Evolutionary conservation across 164 flowering plant species (phyloP).

Genomic region (Amborella trichopoda): DNA sequence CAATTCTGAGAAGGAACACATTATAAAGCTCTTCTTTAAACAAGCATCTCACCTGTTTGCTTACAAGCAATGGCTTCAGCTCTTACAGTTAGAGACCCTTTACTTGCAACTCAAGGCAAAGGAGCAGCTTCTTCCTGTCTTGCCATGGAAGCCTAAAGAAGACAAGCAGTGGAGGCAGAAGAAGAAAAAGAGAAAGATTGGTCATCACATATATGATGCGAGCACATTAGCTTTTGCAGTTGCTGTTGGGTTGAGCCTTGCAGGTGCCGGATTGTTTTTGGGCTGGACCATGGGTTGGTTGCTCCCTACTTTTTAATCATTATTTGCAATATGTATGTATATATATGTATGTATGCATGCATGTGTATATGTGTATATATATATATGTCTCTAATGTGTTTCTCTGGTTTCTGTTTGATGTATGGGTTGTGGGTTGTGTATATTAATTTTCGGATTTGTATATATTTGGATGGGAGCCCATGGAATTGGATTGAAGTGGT

Average conservation of each 20-base stretch:
- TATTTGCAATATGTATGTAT: no score
- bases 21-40: constrained; percentile 62
- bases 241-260: constrained; percentile 52
- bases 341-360: no score
- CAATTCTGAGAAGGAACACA: constrained; percentile 63
- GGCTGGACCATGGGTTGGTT: constrained; percentile 80
- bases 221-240: constrained; percentile 29
- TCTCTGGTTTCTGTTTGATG: no score
- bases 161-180: constrained; percentile 2
- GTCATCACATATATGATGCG: constrained; percentile 6
- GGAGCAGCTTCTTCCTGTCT: constrained; percentile 19
- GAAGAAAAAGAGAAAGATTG: constrained; percentile 24
- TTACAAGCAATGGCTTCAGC: constrained; percentile 72
- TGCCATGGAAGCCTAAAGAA: constrained; percentile 31
- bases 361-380: no score
- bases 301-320: constrained; percentile 23
- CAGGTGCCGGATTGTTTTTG: constrained; percentile 60
- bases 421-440: no score
- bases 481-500: no score
- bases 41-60: constrained; percentile 91
- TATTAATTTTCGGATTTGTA: no score
- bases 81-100: constrained; percentile 46
- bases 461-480: no score
- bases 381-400: no score
- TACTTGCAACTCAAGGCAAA: constrained; percentile 29